A percentile compares a stretch with the other conserved stretches of the same genome.
phyloP scores from a whole-genome alignment of 2,329 filamentous ascomycete genomes.

The Tolypocladium nubicola region DNA sequence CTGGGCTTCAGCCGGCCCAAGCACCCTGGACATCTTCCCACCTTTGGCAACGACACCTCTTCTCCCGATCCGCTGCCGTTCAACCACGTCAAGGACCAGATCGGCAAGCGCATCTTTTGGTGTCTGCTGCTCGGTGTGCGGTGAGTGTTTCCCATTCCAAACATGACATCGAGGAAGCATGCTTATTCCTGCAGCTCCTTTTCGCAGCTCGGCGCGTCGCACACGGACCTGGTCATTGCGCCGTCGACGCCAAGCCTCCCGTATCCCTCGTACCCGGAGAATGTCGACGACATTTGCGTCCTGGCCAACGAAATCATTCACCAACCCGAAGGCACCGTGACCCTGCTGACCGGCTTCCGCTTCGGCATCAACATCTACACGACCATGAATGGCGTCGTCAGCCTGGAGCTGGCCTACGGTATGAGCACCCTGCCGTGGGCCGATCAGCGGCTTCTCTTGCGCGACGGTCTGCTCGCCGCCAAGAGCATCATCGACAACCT shows the following conservation, averaged over 20 bases:
- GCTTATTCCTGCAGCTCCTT: constrained; percentile 45
- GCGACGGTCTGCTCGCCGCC: constrained; percentile 58
- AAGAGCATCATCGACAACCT: constrained; percentile 59
- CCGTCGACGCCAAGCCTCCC: constrained; percentile 65
- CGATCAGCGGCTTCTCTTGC: constrained; percentile 63
- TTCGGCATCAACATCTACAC: constrained; percentile 67
- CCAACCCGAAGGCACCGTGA: constrained; percentile 58
- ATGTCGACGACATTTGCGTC: constrained; percentile 78
- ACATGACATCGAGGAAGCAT: neutral
- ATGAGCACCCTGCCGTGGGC: constrained; percentile 68
- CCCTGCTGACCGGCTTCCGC: constrained; percentile 71
- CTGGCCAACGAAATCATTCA: constrained; percentile 57
- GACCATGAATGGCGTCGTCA: constrained; percentile 68
- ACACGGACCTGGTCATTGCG: constrained; percentile 62
- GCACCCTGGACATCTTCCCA: constrained; percentile 26
- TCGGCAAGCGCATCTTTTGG: constrained; percentile 76
- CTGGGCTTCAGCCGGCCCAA: constrained; percentile 53
- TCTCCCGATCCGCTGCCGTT: constrained; percentile 36
- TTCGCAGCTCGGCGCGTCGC: constrained; percentile 63
- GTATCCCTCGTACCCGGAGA: constrained; percentile 69
- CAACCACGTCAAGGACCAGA: constrained; percentile 62
- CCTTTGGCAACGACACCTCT: constrained; percentile 27
- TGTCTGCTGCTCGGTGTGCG: constrained; percentile 65
- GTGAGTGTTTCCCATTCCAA: constrained; percentile 18
- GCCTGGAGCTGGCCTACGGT: constrained; percentile 75